Percentiles rank a stretch among this genome's conserved stretches.
Evolutionary conservation across 73 alveolate genomes (phyloP).

Genomic region (Paramecium bursaria): DNA sequence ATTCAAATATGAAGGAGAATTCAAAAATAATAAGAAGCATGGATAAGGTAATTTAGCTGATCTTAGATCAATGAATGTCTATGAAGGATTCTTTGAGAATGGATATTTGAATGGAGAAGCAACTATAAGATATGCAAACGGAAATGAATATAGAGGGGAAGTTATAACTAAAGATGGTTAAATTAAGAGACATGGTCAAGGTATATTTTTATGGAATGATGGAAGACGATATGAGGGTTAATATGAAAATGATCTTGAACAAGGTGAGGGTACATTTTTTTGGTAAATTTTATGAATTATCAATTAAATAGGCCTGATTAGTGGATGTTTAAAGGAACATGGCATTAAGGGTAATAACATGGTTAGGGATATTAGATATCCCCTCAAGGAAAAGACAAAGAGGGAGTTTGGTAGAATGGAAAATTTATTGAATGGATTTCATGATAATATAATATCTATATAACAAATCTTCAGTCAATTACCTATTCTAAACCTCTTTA

Average conservation of each 20-base stretch:
- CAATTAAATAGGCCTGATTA: conserved; percentile 59
- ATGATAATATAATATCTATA: too few species aligned
- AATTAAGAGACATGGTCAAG: conserved; percentile 59
- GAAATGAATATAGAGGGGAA: conserved; percentile 55
- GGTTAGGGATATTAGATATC: conserved; percentile 58
- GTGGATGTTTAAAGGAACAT: conserved; percentile 64
- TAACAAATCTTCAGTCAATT: too few species aligned
- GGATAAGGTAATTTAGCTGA: conserved; percentile 48
- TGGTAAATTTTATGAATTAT: conserved; percentile 44
- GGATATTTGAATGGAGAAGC: conserved; percentile 62
- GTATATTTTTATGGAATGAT: conserved; percentile 60
- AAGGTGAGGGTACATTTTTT: conserved; percentile 66
- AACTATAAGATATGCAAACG: conserved; percentile 62
- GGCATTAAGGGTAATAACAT: conserved; percentile 54
- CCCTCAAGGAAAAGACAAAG: conserved; percentile 72
- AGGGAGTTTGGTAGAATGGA: conserved; percentile 68
- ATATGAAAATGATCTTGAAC: conserved; percentile 59
- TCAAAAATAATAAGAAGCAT: conserved; percentile 55
- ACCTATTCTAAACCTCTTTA: too few species aligned
- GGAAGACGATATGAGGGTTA: conserved; percentile 65
- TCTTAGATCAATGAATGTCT: conserved; percentile 51
- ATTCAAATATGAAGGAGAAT: conserved; percentile 67
- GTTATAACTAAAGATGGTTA: conserved; percentile 59
- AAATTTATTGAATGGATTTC: conserved; percentile 56
- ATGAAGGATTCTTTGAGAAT: conserved; percentile 68